phyloP scores from a whole-genome alignment of 2,329 filamentous ascomycete species.

The Leptographium flavum region DNA sequence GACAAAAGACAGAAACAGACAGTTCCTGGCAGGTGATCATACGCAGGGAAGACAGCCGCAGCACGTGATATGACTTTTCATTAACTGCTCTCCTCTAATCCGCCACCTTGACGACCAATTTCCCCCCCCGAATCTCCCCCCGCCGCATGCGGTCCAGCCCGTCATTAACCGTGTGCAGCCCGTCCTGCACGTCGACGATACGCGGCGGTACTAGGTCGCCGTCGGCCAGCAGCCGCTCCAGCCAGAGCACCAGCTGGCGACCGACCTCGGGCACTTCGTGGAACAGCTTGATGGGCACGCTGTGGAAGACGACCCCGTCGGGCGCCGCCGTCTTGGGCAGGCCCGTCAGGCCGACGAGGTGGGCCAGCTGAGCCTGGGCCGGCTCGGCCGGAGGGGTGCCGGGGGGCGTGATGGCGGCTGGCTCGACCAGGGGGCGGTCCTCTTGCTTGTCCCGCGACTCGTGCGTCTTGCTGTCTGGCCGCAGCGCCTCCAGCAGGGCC shows the following conservation, averaged over 20 bases:
- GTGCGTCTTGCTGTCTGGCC: no score
- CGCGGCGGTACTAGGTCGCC: slow-evolving; percentile 44
- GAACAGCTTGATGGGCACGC: slow-evolving; percentile 62
- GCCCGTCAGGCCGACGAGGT: slow-evolving; percentile 55
- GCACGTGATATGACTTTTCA: background rate
- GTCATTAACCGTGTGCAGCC: slow-evolving; percentile 51
- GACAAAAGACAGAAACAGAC: no score
- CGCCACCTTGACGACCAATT: slow-evolving; percentile 41
- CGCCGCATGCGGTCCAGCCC: slow-evolving; percentile 51
- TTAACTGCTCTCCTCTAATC: slow-evolving; percentile 4
- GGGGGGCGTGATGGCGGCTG: slow-evolving; percentile 12
- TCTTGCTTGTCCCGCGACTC: no score
- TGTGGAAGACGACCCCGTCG: slow-evolving; percentile 40
- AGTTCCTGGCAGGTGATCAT: no score
- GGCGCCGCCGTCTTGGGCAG: slow-evolving; percentile 45
- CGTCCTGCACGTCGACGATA: slow-evolving; percentile 48
- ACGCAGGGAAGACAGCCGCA: no score
- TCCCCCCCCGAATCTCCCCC: slow-evolving; percentile 52
- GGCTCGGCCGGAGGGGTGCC: slow-evolving; percentile 24
- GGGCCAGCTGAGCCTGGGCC: slow-evolving; percentile 28
- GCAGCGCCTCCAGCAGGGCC: slow-evolving; percentile 39
- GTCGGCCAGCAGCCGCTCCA: slow-evolving; percentile 47
- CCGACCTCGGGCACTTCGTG: slow-evolving; percentile 54
- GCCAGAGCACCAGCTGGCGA: slow-evolving; percentile 47
- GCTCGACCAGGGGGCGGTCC: no score